These are phyloP conservation scores for Rhodotorula sp. DNA, from an alignment of 1,284 basidiomycete species.

Conservation along the genomic window DNA sequence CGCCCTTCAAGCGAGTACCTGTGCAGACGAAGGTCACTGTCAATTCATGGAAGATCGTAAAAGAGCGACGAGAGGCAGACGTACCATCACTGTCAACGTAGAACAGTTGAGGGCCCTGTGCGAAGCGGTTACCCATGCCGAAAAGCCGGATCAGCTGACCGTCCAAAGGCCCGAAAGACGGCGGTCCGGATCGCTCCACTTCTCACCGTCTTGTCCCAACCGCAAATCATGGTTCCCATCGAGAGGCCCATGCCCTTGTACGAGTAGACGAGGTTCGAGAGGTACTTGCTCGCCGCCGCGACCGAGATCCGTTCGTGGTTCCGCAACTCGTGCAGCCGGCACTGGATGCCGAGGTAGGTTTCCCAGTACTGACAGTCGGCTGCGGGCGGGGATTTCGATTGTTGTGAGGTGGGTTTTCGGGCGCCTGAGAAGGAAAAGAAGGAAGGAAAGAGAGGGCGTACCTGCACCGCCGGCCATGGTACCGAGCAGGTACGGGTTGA, in stretches of 20 bases:
- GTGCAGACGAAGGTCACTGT: background rate
- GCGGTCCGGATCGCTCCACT: background rate
- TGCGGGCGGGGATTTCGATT: slow-evolving; percentile 43
- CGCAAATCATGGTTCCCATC: slow-evolving; percentile 99
- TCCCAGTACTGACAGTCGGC: slow-evolving; percentile 97
- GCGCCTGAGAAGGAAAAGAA: background rate
- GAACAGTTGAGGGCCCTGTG: slow-evolving; percentile 82
- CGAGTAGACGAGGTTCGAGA: slow-evolving; percentile 93
- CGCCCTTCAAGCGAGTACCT: slow-evolving; percentile 85
- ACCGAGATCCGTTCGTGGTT: slow-evolving; percentile 98
- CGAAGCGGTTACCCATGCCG: background rate
- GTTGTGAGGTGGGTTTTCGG: background rate
- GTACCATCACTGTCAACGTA: slow-evolving; percentile 92
- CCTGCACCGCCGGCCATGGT: slow-evolving; percentile 99
- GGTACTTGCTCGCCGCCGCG: slow-evolving; percentile 94
- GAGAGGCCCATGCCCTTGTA: slow-evolving; percentile 99
- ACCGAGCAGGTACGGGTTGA: slow-evolving; percentile 96
- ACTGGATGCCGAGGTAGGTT: slow-evolving; percentile 97
- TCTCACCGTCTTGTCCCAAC: slow-evolving; percentile 96
- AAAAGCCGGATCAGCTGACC: background rate
- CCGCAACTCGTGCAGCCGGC: slow-evolving; percentile 91
- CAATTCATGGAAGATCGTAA: background rate
- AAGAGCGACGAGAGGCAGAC: background rate
- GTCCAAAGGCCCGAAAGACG: background rate
- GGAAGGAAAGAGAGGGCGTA: slow-evolving; percentile 49